Conservation (phyloP, 1,284 basidiomycete species). For the Cutaneotrichosporon arboriforme region DNA sequence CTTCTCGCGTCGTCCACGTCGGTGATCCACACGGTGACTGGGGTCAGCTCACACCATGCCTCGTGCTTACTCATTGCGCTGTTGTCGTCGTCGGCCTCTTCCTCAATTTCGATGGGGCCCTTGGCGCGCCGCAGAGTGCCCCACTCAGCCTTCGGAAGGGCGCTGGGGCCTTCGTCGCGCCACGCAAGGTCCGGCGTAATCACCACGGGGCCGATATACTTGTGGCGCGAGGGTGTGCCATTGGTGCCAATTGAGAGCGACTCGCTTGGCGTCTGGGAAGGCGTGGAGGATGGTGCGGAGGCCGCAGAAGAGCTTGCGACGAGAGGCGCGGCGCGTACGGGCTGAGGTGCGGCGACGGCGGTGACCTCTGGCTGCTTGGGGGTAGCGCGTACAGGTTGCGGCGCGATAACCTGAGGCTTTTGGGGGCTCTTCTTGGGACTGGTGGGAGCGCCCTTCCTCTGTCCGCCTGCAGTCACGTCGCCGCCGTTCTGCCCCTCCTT, state of each 20-base stretch:
- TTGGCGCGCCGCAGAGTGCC: conserved; percentile 26
- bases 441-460: too few species aligned
- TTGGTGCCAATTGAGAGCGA: conserved; percentile 10
- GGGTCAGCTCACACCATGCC: neutral
- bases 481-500: neutral
- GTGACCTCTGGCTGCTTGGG: too few species aligned
- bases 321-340: too few species aligned
- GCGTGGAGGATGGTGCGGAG: conserved; percentile 20
- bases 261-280: conserved; percentile 20
- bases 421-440: too few species aligned
- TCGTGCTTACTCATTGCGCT: conserved; percentile 27
- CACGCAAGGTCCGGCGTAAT: conserved; percentile 31
- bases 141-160: conserved; percentile 18
- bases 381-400: conserved; percentile 2
- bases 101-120: conserved; percentile 35
- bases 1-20: conserved; percentile 61
- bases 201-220: conserved; percentile 16
- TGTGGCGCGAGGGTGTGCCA: conserved; percentile 5
- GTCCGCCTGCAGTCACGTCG: neutral
- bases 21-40: conserved; percentile 75
- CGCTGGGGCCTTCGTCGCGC: conserved; percentile 8
- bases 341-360: too few species aligned
- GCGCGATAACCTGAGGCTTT: neutral
- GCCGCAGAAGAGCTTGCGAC: neutral
- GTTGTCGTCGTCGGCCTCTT: conserved; percentile 27